Evolutionary conservation across 345 rosid species (phyloP).

Genomic region (Hibiscus trionum): DNA sequence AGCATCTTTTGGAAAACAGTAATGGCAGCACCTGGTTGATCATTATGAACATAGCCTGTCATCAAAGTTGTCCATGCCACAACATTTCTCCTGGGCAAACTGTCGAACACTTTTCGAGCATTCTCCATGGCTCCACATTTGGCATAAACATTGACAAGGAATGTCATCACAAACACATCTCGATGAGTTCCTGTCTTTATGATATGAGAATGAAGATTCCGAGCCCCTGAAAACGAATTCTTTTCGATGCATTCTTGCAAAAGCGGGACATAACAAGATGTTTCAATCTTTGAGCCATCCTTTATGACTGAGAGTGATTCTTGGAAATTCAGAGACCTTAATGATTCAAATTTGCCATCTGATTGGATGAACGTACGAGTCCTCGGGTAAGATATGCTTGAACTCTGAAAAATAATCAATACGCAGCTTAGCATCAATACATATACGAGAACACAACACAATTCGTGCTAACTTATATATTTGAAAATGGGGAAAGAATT

Average conservation of each 20-base stretch:
- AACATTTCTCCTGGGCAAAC: slow-evolving; percentile 25
- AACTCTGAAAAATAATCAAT: slow-evolving; percentile 17
- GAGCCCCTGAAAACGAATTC: slow-evolving; percentile 26
- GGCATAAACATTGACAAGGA: slow-evolving; percentile 42
- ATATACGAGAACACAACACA: neutral
- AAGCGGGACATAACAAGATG: slow-evolving; percentile 37
- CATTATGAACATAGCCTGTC: slow-evolving; percentile 41
- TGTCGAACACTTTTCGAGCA: slow-evolving; percentile 32
- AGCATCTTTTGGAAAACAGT: slow-evolving; percentile 35
- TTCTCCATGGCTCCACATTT: slow-evolving; percentile 35
- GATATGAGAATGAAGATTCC: slow-evolving; percentile 41
- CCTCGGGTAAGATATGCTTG: slow-evolving; percentile 22
- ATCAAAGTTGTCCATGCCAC: slow-evolving; percentile 45
- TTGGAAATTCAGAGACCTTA: slow-evolving; percentile 18
- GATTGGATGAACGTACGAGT: slow-evolving; percentile 14
- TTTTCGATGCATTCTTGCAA: slow-evolving; percentile 37
- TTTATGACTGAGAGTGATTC: slow-evolving; percentile 30
- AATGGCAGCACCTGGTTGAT: slow-evolving; percentile 33
- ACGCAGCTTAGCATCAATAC: slow-evolving; percentile 13
- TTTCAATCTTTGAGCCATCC: slow-evolving; percentile 19
- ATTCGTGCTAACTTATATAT: neutral
- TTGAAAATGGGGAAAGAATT: neutral
- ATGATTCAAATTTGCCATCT: slow-evolving; percentile 22
- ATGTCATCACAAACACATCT: slow-evolving; percentile 29
- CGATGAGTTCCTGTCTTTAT: slow-evolving; percentile 33